A percentile compares a stretch with the other conserved stretches of the same genome.
phyloP scores from a whole-genome alignment of 306 rosid species.

The Dryas alaskensis region DNA sequence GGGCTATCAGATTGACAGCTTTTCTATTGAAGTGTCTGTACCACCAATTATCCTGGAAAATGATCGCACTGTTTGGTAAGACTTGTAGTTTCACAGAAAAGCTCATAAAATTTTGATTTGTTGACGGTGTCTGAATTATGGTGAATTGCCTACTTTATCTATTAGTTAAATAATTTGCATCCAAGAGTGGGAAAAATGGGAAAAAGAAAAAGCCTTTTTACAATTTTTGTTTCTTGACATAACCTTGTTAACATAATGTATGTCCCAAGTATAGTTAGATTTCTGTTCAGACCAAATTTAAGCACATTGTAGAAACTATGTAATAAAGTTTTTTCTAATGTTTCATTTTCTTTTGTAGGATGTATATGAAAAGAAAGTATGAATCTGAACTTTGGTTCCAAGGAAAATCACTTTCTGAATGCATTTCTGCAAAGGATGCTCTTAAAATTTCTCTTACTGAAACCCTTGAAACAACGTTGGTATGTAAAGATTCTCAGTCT shows the following conservation, averaged over 20 bases:
- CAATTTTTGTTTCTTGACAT: neutral
- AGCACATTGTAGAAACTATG: neutral
- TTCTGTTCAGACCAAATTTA: slow-evolving; percentile 7
- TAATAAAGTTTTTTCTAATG: neutral
- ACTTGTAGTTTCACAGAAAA: neutral
- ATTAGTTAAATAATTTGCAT: neutral
- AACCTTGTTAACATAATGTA: neutral
- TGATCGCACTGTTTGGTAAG: slow-evolving; percentile 52
- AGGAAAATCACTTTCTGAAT: slow-evolving; percentile 32
- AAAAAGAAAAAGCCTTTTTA: neutral
- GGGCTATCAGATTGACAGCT: slow-evolving; percentile 48
- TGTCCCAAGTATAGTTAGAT: neutral
- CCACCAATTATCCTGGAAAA: slow-evolving; percentile 55
- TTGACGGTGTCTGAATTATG: neutral
- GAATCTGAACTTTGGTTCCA: slow-evolving; percentile 68
- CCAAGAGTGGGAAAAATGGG: neutral
- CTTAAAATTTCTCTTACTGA: slow-evolving; percentile 47
- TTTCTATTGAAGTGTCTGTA: slow-evolving; percentile 75
- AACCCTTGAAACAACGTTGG: slow-evolving; percentile 66
- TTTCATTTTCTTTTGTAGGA: slow-evolving; percentile 37
- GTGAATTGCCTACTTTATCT: neutral
- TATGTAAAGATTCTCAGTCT: slow-evolving; percentile 31
- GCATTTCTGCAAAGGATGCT: slow-evolving; percentile 71
- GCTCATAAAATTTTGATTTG: neutral
- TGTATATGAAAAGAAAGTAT: slow-evolving; percentile 53